phyloP scores from a whole-genome alignment of 2,329 filamentous ascomycete genomes.

The Cordyceps javanica region DNA sequence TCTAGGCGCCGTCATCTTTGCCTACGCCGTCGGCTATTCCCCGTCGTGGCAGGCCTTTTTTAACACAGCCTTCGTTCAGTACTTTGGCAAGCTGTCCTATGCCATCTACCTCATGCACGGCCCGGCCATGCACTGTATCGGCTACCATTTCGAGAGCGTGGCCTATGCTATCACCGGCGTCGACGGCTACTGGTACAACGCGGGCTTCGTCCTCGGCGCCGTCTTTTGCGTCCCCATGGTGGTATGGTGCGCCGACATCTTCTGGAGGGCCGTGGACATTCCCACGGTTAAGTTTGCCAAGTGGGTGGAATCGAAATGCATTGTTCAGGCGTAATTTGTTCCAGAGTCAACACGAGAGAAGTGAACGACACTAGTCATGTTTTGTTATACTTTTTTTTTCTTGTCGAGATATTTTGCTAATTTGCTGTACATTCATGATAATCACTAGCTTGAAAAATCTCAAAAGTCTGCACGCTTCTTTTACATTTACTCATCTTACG shows the following conservation, averaged over 20 bases:
- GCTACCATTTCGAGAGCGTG: slow-evolving; percentile 45
- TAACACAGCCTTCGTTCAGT: slow-evolving; percentile 44
- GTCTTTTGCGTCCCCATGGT: slow-evolving; percentile 44
- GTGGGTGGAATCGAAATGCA: slow-evolving; percentile 44
- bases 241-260: slow-evolving; percentile 50
- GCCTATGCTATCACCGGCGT: slow-evolving; percentile 42
- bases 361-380: background rate
- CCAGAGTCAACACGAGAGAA: background rate
- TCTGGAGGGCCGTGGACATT: slow-evolving; percentile 49
- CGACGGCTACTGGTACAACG: slow-evolving; percentile 38
- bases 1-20: slow-evolving; percentile 45
- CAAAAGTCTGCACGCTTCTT: no score
- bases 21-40: slow-evolving; percentile 43
- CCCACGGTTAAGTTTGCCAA: slow-evolving; percentile 51
- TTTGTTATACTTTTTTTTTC: background rate
- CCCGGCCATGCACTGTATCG: slow-evolving; percentile 45
- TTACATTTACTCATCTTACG: background rate
- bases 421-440: slow-evolving; percentile 14
- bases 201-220: slow-evolving; percentile 41
- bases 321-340: slow-evolving; percentile 22
- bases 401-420: slow-evolving; percentile 11
- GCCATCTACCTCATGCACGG: slow-evolving; percentile 57
- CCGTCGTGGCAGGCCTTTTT: slow-evolving; percentile 44
- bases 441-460: background rate
- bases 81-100: slow-evolving; percentile 55